A percentile compares a stretch with the other conserved stretches of the same genome.
Evolutionary conservation across 1,284 basidiomycete genomes (phyloP).

Genomic region (Macrocybe sp.): DNA sequence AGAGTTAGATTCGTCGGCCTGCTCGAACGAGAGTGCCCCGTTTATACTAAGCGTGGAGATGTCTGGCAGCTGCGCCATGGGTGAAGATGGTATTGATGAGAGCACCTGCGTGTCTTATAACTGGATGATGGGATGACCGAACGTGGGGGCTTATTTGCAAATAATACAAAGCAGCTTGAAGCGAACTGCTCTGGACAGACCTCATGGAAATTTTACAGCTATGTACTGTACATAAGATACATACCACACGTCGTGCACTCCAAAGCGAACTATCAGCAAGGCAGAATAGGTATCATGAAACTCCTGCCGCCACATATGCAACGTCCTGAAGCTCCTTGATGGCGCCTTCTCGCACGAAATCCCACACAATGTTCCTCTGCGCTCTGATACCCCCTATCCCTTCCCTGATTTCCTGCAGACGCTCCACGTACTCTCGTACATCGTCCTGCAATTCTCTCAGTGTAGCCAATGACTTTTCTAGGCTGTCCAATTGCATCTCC

Average conservation of each 20-base stretch:
- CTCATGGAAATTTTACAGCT: too few relatives aligned
- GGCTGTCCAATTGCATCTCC: constrained; percentile 57
- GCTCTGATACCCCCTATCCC: constrained; percentile 63
- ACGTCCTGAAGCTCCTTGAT: constrained; percentile 67
- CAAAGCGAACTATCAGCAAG: too few relatives aligned
- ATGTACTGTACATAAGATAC: too few relatives aligned
- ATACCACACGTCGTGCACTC: too few relatives aligned
- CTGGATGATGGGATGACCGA: too few relatives aligned
- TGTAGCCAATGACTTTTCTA: constrained; percentile 67
- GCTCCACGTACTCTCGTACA: constrained; percentile 74
- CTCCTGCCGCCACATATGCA: constrained; percentile 20
- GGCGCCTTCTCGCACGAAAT: constrained; percentile 64
- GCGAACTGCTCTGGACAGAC: too few relatives aligned
- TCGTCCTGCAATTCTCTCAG: constrained; percentile 77
- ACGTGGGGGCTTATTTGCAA: too few relatives aligned
- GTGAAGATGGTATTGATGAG: constrained; percentile 7
- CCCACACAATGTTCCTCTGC: constrained; percentile 70
- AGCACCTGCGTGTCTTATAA: too few relatives aligned
- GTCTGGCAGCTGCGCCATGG: constrained; percentile 32
- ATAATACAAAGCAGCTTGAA: too few relatives aligned
- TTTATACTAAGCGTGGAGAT: constrained; percentile 40
- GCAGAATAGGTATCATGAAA: too few relatives aligned
- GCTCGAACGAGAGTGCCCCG: constrained; percentile 18
- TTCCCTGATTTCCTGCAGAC: constrained; percentile 74
- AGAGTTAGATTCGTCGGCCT: constrained; percentile 1